Base-by-base conservation (phyloP, 768 basidiomycete genomes). In the Boletus rubroflammeus region DNA sequence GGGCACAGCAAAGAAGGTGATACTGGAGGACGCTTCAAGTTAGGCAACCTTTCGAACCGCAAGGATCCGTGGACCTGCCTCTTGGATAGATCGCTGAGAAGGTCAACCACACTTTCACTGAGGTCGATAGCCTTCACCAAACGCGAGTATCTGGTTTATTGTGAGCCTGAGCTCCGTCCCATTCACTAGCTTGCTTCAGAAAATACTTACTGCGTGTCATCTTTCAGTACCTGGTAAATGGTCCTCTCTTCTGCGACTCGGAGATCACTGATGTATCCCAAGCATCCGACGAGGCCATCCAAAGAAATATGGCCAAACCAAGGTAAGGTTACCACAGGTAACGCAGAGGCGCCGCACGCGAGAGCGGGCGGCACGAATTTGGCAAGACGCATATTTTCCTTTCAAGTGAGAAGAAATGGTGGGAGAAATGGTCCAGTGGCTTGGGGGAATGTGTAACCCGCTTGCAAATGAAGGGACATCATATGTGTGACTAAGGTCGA, bases 291-390 rank as follows among this genome's bases (percentile, higher is more conserved):
- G 19, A 66, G 39, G 21, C 38, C 39, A 17, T 59, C 52, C 19
- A 68, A 19, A 8, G 53, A 50, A 17, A 68, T 3, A n/a, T 66
- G 58, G 36, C 61, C 55, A 26, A 68, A 62, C 64, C 61, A 68
- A n/a, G 47, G 66, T 19, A 66, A 41, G 25, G 47, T 56, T 31
- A 62, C 26, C 17, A 57, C 29, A 26, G 59, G 67, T 17, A 66
- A 34, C 15, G 67, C 67, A 42, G 46, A 54, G 14, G 54, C 57
- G 29, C 49, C 23, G 32, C 53, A 43, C 23, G 55, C 36, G 36
- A 63, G 50, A 52, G 58, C 46, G 17, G 68, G 41, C 36, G 41
- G 36, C 25, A 44, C 35, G 31, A 59, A 19, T 44, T 39, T 43
- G 25, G 50, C 7, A 29, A 58, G 14, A 39, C 34, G 64, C 67